Base-by-base conservation (phyloP, 2,329 filamentous ascomycete species). In the Colletotrichum orchidophilum region DNA sequence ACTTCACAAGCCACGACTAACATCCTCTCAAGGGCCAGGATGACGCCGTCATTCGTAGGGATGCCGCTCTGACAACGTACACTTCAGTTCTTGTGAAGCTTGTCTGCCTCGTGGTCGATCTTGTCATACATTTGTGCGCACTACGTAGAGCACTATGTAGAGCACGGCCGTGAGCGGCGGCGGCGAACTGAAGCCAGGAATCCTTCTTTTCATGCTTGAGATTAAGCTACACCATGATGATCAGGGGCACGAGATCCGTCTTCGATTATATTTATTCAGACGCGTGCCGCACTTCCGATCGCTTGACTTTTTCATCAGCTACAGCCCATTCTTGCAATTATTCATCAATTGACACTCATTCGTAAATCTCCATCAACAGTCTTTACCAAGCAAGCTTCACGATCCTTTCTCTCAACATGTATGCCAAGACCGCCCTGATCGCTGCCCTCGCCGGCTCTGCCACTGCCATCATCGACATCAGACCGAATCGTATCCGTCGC, bases 371-470 rank as follows among this genome's bases (percentile, higher is more conserved):
- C 53, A 31, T 18, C 2, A 3, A 18, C 42, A 33, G 31, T 63
- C 60, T n/a, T 70, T 39, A 21, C 31, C 21, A 31, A 33, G 12
- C 21, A 31, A 33, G 12, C 9, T 5, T 42, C 21, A 15, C n/a
- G 15, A 8, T 58, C 6, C 8, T 5, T 15, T 15, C 24, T 3
- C n/a, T 18, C 73, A 77, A 71, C 1, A 79, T 79, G 78, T 60
- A 75, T 61, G 50, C 73, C 64, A 75, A 75, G 54, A 73, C 71
- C 55, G 31, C 74, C 68, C 31, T 78, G 62, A 42, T 78, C 63
- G 59, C 74, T 54, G 73, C 74, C 69, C 66, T 77, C 54, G 74
- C 72, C 39, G 70, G 74, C 27, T 70, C 77, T 7, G 75, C 70
- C 67, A 67, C 74, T n/a, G 75, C 70, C 64, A 55, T 71, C 52